Evolutionary conservation across 345 rosid species (phyloP).

Genomic region (Erucastrum elatum): DNA sequence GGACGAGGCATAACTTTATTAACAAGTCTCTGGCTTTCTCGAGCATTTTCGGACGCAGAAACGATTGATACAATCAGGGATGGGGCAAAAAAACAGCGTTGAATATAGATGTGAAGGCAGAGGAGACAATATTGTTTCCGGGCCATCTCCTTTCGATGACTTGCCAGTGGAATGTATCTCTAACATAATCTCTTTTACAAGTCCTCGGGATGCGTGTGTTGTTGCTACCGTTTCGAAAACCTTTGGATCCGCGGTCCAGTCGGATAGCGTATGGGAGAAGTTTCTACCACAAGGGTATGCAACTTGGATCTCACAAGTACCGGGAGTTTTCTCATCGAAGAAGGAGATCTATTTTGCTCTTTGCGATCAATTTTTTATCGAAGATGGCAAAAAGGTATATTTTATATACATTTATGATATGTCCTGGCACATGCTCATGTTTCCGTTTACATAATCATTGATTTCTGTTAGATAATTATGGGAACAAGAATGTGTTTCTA

Average conservation of each 20-base stretch:
- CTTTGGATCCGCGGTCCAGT: conserved; percentile 40
- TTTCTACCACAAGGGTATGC: conserved; percentile 49
- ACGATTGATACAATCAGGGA: not conserved
- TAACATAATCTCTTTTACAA: conserved; percentile 43
- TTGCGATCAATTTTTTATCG: conserved; percentile 42
- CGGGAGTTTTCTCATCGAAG: conserved; percentile 36
- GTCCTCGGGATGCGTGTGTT: conserved; percentile 47
- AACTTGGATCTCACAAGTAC: not conserved
- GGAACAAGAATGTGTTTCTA: not conserved
- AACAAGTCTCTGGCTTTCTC: not conserved
- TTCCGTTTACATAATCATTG: not conserved
- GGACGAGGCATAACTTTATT: not conserved
- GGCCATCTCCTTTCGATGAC: not conserved
- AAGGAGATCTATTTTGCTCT: conserved; percentile 48
- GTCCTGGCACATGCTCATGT: not conserved
- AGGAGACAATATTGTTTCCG: not conserved
- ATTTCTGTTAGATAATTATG: not conserved
- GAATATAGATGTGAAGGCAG: not conserved
- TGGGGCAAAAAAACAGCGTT: not conserved
- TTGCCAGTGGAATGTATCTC: conserved; percentile 48
- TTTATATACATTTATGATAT: not conserved
- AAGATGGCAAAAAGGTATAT: conserved; percentile 42
- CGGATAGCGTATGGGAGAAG: conserved; percentile 49
- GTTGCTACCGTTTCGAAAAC: conserved; percentile 41
- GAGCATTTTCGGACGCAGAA: not conserved